These are phyloP conservation scores for Pyricularia pennisetigena DNA, from an alignment of 2,329 filamentous ascomycete genomes.

Conservation along the genomic window DNA sequence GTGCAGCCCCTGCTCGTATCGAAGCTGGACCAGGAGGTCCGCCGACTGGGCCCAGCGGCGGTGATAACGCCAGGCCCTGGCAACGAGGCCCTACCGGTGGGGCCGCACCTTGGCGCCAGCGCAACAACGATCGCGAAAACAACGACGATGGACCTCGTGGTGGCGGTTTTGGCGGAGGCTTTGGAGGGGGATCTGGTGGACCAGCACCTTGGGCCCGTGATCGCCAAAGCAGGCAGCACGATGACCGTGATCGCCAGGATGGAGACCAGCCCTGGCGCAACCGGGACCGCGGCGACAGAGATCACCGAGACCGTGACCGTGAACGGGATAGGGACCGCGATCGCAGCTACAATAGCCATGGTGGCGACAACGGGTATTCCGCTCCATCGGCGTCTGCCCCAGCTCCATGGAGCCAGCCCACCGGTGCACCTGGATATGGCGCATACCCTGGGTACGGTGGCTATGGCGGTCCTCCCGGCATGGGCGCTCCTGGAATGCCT, in stretches of 20 bases:
- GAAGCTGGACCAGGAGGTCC: slow-evolving; percentile 13
- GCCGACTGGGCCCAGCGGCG: not conserved
- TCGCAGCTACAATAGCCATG: not conserved
- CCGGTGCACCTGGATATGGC: slow-evolving; percentile 37
- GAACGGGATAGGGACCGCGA: slow-evolving; percentile 8
- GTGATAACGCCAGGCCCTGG: slow-evolving; percentile 65
- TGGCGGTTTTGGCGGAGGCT: slow-evolving; percentile 17
- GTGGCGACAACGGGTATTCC: slow-evolving; percentile 15
- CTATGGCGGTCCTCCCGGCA: slow-evolving; percentile 43
- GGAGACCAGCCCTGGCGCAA: slow-evolving; percentile 16
- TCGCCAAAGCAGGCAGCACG: slow-evolving; percentile 33
- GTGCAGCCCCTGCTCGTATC: slow-evolving; percentile 14
- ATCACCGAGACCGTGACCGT: slow-evolving; percentile 1
- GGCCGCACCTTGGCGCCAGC: slow-evolving; percentile 66
- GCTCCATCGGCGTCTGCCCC: slow-evolving; percentile 41
- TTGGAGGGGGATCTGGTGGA: slow-evolving; percentile 29
- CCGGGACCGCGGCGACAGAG: slow-evolving; percentile 3
- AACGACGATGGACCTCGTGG: slow-evolving; percentile 20
- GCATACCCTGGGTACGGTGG: slow-evolving; percentile 19
- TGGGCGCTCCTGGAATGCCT: slow-evolving; percentile 14
- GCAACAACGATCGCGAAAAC: slow-evolving; percentile 36
- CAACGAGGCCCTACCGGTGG: slow-evolving; percentile 77
- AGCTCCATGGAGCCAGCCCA: slow-evolving; percentile 30
- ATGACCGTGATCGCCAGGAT: slow-evolving; percentile 23
- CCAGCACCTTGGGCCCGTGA: slow-evolving; percentile 55